These are phyloP conservation scores for Phytophthora hibernalis DNA, from an alignment of 352 stramenopile genomes.

Conservation along the genomic window DNA sequence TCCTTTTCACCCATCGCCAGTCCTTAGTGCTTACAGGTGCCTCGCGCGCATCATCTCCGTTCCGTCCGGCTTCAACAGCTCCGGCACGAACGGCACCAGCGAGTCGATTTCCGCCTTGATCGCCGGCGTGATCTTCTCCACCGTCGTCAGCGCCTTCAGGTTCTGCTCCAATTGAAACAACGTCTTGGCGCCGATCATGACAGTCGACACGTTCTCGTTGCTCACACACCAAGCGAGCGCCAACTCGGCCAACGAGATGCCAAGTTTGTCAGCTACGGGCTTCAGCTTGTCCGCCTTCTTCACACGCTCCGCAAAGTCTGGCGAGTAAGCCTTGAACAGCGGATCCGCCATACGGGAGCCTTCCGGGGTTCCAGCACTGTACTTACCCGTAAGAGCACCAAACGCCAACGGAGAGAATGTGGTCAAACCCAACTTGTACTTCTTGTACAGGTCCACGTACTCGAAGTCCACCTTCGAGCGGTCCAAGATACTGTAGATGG, in stretches of 20 bases:
- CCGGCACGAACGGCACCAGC: conserved; percentile 27
- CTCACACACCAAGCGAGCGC: conserved; percentile 65
- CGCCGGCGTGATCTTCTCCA: conserved; percentile 56
- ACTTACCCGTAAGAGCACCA: conserved; percentile 77
- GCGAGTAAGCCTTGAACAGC: conserved; percentile 40
- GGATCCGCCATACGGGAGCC: conserved; percentile 52
- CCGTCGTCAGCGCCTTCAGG: conserved; percentile 47
- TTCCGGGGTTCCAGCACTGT: conserved; percentile 59
- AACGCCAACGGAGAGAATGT: conserved; percentile 68
- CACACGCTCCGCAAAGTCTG: conserved; percentile 26
- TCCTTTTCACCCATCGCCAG: too few species aligned
- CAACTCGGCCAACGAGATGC: conserved; percentile 48
- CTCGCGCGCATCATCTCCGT: background rate
- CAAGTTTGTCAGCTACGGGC: conserved; percentile 47
- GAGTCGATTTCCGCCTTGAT: conserved; percentile 58
- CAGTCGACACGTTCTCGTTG: conserved; percentile 63
- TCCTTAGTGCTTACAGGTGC: conserved; percentile 15
- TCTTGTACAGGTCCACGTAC: conserved; percentile 47
- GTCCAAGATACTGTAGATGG: conserved; percentile 61
- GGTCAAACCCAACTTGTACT: conserved; percentile 67
- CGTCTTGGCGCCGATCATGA: conserved; percentile 65
- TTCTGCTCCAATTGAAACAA: conserved; percentile 66
- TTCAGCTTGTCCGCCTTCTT: conserved; percentile 46
- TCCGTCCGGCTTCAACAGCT: background rate
- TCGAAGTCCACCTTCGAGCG: conserved; percentile 37